These are phyloP conservation scores for Malassezia yamatoensis DNA, from an alignment of 1,284 basidiomycete species.

Conservation along the genomic window DNA sequence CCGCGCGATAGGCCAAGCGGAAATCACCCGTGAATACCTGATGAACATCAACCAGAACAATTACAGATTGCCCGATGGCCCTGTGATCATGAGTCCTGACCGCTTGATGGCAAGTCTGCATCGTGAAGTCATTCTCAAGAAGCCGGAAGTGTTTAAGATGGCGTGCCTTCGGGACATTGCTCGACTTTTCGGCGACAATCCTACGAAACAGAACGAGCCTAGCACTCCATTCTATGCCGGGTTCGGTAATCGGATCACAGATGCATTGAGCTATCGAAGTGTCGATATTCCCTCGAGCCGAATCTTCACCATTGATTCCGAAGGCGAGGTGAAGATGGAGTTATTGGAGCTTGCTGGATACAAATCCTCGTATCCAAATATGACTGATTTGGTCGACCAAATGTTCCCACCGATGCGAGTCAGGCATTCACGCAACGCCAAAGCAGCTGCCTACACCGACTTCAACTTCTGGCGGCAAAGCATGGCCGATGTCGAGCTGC, in stretches of 20 bases:
- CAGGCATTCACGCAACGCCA: slow-evolving; percentile 54
- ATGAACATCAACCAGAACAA: slow-evolving; percentile 90
- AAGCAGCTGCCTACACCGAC: slow-evolving; percentile 82
- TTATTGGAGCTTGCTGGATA: slow-evolving; percentile 88
- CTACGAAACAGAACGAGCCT: slow-evolving; percentile 4
- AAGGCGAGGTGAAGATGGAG: slow-evolving; percentile 95
- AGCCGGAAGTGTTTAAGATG: slow-evolving; percentile 99
- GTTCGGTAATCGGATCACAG: slow-evolving; percentile 96
- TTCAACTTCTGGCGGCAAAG: slow-evolving; percentile 89
- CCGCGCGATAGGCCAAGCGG: slow-evolving; percentile 93
- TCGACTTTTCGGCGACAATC: slow-evolving; percentile 65
- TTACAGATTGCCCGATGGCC: slow-evolving; percentile 89
- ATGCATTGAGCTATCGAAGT: slow-evolving; percentile 88
- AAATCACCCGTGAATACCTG: slow-evolving; percentile 89
- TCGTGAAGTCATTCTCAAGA: slow-evolving; percentile 59
- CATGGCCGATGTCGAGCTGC: slow-evolving; percentile 61
- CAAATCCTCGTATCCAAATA: slow-evolving; percentile 91
- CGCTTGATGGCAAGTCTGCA: slow-evolving; percentile 87
- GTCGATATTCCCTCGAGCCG: slow-evolving; percentile 87
- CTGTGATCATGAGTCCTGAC: slow-evolving; percentile 98
- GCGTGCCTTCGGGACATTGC: slow-evolving; percentile 94
- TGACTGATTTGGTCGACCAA: slow-evolving; percentile 97
- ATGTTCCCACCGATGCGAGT: slow-evolving; percentile 90
- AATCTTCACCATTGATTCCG: slow-evolving; percentile 95
- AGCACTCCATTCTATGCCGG: slow-evolving; percentile 81